These are phyloP conservation scores for Yarrowia phangngaensis DNA, from an alignment of 805 yeast species.

Conservation along the genomic window DNA sequence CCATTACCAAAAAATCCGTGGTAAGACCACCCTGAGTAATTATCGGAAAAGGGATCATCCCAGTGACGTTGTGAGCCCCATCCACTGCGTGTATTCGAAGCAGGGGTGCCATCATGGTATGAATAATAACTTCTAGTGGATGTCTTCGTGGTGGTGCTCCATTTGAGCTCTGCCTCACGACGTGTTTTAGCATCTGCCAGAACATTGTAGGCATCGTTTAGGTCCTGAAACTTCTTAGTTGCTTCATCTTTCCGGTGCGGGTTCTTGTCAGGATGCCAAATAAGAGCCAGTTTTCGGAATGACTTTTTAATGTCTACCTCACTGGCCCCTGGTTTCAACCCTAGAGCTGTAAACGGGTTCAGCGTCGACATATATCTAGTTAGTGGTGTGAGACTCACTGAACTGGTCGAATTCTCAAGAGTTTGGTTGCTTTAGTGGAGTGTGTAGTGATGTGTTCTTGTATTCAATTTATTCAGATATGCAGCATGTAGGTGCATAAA, in stretches of 20 bases:
- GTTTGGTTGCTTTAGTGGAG: too few species aligned
- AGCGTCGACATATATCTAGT: slow-evolving; percentile 11
- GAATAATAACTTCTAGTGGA: background rate
- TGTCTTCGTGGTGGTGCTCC: background rate
- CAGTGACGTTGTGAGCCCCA: background rate
- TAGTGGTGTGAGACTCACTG: background rate
- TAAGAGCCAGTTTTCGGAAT: slow-evolving; percentile 66
- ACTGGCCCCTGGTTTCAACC: slow-evolving; percentile 48
- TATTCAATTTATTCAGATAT: slow-evolving; percentile 1
- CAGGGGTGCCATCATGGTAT: slow-evolving; percentile 1
- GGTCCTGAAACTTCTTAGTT: slow-evolving; percentile 89
- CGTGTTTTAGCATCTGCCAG: slow-evolving; percentile 8
- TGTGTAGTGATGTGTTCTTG: too few species aligned
- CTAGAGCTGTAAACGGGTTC: slow-evolving; percentile 43
- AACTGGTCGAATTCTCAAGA: too few species aligned
- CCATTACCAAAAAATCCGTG: background rate
- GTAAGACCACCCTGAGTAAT: slow-evolving; percentile 1
- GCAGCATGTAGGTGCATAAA: slow-evolving; percentile 5
- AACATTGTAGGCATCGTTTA: slow-evolving; percentile 63
- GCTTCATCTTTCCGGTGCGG: slow-evolving; percentile 55
- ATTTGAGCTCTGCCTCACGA: slow-evolving; percentile 11
- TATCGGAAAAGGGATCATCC: slow-evolving; percentile 10
- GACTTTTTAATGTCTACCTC: slow-evolving; percentile 65
- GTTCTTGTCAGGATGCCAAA: slow-evolving; percentile 79
- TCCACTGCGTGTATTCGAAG: background rate